phyloP scores from a whole-genome alignment of 176 grass and related monocot species.

The Dactylis glomerata region DNA sequence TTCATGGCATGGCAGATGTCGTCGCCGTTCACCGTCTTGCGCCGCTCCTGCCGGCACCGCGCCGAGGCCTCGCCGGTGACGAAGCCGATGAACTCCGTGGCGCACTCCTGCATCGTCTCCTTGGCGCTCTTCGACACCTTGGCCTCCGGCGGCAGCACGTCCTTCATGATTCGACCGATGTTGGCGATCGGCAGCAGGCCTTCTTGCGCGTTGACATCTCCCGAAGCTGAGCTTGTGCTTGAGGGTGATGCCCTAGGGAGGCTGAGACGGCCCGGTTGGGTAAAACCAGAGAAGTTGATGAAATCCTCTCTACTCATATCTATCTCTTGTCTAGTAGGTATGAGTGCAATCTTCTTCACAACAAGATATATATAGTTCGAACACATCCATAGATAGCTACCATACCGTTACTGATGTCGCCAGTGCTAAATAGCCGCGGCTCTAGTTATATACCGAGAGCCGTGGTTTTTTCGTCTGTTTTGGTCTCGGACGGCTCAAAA shows the following conservation, averaged over 20 bases:
- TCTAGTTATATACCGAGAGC: not conserved
- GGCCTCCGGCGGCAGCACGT: slow-evolving; percentile 47
- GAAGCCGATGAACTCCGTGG: slow-evolving; percentile 77
- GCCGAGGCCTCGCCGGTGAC: slow-evolving; percentile 74
- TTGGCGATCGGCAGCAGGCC: slow-evolving; percentile 71
- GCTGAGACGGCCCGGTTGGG: not conserved
- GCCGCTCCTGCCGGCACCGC: slow-evolving; percentile 54
- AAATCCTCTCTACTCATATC: not conserved
- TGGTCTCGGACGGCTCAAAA: slow-evolving; percentile 11
- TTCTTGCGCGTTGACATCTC: not conserved
- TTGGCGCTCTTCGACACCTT: slow-evolving; percentile 75
- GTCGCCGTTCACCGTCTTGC: slow-evolving; percentile 81
- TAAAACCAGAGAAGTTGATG: slow-evolving; percentile 17
- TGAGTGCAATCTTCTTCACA: not conserved
- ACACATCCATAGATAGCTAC: not conserved
- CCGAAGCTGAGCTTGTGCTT: not conserved
- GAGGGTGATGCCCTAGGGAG: slow-evolving; percentile 33
- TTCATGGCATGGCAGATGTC: slow-evolving; percentile 70
- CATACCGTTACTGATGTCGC: not conserved
- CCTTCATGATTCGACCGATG: slow-evolving; percentile 75
- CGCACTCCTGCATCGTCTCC: slow-evolving; percentile 77
- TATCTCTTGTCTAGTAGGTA: not conserved
- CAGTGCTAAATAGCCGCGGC: accelerated
- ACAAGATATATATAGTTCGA: not conserved
- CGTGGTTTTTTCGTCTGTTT: not conserved